Evolutionary conservation across 108 stramenopile genomes (phyloP), one percentile per base, ranked within the genome.

Genomic region (Pseudonitzschia multistriata): DNA sequence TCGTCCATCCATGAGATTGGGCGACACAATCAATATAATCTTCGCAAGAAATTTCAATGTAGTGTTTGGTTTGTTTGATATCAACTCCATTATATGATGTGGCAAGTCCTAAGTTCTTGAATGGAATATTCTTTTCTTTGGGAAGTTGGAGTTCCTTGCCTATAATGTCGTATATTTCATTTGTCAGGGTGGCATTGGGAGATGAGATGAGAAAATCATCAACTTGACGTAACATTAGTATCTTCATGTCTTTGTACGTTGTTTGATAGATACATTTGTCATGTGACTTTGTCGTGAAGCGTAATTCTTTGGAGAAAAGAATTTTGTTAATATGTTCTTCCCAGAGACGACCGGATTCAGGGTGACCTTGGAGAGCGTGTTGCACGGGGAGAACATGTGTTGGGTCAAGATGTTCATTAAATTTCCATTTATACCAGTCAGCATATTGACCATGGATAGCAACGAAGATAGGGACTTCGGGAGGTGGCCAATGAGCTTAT

Each of bases 291-390:
- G n/a, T n/a, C n/a, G n/a, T n/a, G n/a, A 78, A 6, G 2, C 37
- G 4, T 15, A 52, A 25, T 7, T 47, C 47, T 11, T 4, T 5
- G 0, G 37, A 37, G 37, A 19, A 28, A 8, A 85, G 70, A 25
- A 85, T 80, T 5, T 25, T 40, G 37, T 45, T 49, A 22, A 74
- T 74, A 21, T 60, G 61, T 11, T 36, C 7, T 31, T 68, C 72
- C 78, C 74, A 79, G 5, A 79, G 25, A 5, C 69, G 35, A 36
- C 68, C 68, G 17, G 79, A 66, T 72, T 80, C 70, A 24, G 79
- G 79, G 47, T 80, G 74, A 15, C 79, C 74, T 53, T 79, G 79
- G 2, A 79, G 62, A 6, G 79, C 73, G 6, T 70, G 50, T 33
- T 45, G 50, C 11, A 81, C 76, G 13, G 73, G 77, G 2, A 81